Base-by-base conservation (phyloP, 2,329 filamentous ascomycete species). In the Plectosphaerella sp. region DNA sequence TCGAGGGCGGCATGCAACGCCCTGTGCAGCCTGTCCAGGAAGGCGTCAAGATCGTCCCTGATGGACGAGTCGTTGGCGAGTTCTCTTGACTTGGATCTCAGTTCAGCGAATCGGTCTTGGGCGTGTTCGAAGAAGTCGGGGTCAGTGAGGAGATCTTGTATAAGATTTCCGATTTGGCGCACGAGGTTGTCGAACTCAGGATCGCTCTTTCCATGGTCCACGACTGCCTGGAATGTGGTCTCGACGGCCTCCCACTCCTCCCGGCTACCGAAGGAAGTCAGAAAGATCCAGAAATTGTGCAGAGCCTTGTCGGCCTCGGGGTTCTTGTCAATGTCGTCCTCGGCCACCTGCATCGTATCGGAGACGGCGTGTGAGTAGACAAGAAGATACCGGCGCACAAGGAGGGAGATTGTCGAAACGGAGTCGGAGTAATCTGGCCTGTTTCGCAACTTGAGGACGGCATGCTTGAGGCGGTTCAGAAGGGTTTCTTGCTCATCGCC, bases 351-450 rank as follows among this genome's bases (percentile, higher is more conserved):
- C 3, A 85, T 75, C 0, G 89, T 80, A 47, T 90, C 82, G 50
- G 87, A 80, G 0, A 85, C 80, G 0, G 86, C 87, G 36, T 84
- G 83, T 0, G 90, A 89, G 65, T 97, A 97, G 10, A 85, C 76
- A 56, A 83, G 74, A 10, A 89, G 86, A 67, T 96, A 96, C 42
- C 87, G 83, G 63, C 91, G 83, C 52, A 97, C 77, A 6, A 97
- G 76, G 8, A 85, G 70, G 0, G 88, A 83, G 33, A 97, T 69
- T 0, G 86, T 91, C 1, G 89, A 91, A 0, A 96, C 91, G 0
- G 92, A 96, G 47, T 92, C 85, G 0, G 87, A 84, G 66, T 97
- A 97, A 65, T 96, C 91, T 8, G 79, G 82, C 49, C 88, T 84
- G 62, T 89, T 80, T 8, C 89, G 80, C 14, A 97, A 78, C 39